These are phyloP conservation scores for Debaryomyces prosopidis DNA, from an alignment of 805 yeast genomes.

Conservation along the genomic window DNA sequence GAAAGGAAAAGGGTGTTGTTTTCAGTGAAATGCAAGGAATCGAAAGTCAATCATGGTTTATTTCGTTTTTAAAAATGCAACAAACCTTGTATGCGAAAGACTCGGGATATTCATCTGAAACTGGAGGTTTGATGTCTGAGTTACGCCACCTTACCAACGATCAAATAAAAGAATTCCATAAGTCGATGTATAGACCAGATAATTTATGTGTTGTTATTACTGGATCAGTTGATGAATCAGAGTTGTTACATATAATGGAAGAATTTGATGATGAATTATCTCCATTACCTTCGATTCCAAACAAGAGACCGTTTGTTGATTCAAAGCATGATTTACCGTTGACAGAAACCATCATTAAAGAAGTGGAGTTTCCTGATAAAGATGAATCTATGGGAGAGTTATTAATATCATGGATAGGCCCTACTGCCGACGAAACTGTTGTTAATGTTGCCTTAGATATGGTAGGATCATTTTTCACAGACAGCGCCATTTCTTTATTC, in stretches of 20 bases:
- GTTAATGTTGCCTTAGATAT: slow-evolving; percentile 70
- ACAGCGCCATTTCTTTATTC: slow-evolving; percentile 74
- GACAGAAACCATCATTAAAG: slow-evolving; percentile 39
- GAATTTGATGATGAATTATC: slow-evolving; percentile 63
- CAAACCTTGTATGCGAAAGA: slow-evolving; percentile 51
- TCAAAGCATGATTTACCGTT: slow-evolving; percentile 49
- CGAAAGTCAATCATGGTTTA: slow-evolving; percentile 74
- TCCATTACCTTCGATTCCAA: slow-evolving; percentile 30
- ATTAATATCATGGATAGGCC: slow-evolving; percentile 79
- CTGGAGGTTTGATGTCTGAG: slow-evolving; percentile 86
- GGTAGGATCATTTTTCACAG: slow-evolving; percentile 72
- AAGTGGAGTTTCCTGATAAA: slow-evolving; percentile 80
- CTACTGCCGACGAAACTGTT: slow-evolving; percentile 51
- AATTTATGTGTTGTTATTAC: slow-evolving; percentile 79
- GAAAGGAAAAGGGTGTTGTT: slow-evolving; percentile 93
- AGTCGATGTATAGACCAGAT: slow-evolving; percentile 71
- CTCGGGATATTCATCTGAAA: slow-evolving; percentile 89
- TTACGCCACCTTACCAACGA: slow-evolving; percentile 72
- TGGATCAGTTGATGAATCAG: slow-evolving; percentile 82
- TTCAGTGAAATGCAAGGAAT: slow-evolving; percentile 96
- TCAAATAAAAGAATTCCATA: slow-evolving; percentile 76
- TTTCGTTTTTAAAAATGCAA: slow-evolving; percentile 59
- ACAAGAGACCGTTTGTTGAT: slow-evolving; percentile 79
- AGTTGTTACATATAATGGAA: slow-evolving; percentile 59
- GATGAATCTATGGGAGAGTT: slow-evolving; percentile 85